phyloP scores from a whole-genome alignment of 2,329 filamentous ascomycete species.

The Talaromyces verruculosus region DNA sequence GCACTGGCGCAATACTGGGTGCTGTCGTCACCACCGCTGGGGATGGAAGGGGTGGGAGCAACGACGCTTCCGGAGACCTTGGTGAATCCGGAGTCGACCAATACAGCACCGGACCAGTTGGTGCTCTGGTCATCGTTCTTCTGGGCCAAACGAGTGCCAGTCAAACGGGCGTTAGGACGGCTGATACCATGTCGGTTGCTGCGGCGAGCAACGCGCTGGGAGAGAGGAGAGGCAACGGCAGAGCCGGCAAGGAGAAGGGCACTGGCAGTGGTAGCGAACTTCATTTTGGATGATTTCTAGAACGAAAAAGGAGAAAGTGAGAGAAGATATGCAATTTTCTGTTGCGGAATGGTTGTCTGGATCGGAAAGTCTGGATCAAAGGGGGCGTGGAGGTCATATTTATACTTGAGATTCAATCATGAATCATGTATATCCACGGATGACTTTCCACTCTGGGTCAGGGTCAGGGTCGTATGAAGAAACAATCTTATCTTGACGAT shows the following conservation, averaged over 20 bases:
- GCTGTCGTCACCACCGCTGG: conserved; percentile 41
- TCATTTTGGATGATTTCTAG: conserved; percentile 48
- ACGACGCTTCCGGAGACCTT: conserved; percentile 47
- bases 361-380: not conserved
- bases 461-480: not conserved
- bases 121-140: conserved; percentile 44
- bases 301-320: not conserved
- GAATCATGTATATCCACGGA: not conserved
- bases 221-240: conserved; percentile 50
- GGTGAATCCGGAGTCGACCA: conserved; percentile 52
- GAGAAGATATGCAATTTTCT: not conserved
- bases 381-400: conserved; percentile 1
- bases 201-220: conserved; percentile 31
- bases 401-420: not conserved
- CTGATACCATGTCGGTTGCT: conserved; percentile 31
- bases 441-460: not conserved
- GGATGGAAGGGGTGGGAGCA: conserved; percentile 51
- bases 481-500: conserved; percentile 5
- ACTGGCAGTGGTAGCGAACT: conserved; percentile 43
- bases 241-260: conserved; percentile 42
- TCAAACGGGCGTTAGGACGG: conserved; percentile 33
- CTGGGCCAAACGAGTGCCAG: conserved; percentile 32
- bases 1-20: conserved; percentile 50
- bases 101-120: conserved; percentile 63
- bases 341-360: conserved; percentile 5